Evolutionary conservation across 2,329 filamentous ascomycete species (phyloP), one percentile per base, ranked within the genome.

Genomic region (Monilinia laxa): DNA sequence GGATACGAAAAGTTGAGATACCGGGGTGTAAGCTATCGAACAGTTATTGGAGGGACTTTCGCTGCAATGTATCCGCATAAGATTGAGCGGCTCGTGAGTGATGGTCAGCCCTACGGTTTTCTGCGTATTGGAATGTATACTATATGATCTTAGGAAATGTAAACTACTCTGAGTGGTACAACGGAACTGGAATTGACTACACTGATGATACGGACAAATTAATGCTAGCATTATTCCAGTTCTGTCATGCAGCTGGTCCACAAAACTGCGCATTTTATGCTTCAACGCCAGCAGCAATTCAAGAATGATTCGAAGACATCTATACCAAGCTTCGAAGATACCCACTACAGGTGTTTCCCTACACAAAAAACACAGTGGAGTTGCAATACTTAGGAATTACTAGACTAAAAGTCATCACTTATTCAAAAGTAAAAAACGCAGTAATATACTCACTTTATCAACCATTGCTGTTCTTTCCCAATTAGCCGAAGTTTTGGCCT

Each of bases 1-100:
- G 31, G 31, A 35, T 35, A 35, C 31, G 31, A 35, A 35, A 35
- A 35, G 3, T 35, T 35, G 35, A 80, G 81, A 71, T 84, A 83
- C 69, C 80, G 81, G 76, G 82, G 83, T 0, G 79, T 84, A 58
- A 83, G 81, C 4, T 85, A 85, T 67, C 80, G 80, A 1, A 81
- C 79, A 1, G 73, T 79, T 7, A 74, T 82, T 4, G 80, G 80
- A 4, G 78, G 77, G 18, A 80, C 77, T 0, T 81, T 82, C 64
- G 80, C 80, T 11, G 77, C 77, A 4, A 75, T 81, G 73, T 81
- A 77, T 60, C 80, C 80, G 0, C 75, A 75, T 1, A 74, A 75
- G 28, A 73, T 83, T 14, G 80, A 77, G 0, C 77, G 80, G 14
- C 72, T 83, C 57, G 74, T 82, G 1, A 70, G 66, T 51, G 72